Percentiles rank a stretch among this genome's conserved stretches.
These are phyloP conservation scores for Dryadomyces sulphureus DNA, from an alignment of 2,329 filamentous ascomycete genomes.

Conservation along the genomic window DNA sequence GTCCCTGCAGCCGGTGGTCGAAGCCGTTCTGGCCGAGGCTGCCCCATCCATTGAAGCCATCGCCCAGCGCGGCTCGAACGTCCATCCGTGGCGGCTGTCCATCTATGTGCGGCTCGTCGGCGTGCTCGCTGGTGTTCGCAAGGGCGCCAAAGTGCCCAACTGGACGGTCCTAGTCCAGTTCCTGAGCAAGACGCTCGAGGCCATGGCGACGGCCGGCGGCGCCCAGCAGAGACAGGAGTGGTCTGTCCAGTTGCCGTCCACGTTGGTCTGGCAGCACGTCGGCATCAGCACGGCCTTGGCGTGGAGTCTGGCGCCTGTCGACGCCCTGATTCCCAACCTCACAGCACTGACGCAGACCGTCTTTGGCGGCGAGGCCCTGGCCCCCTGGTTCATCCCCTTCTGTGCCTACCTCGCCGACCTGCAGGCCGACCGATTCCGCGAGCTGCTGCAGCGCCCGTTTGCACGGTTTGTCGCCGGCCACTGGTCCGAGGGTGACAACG, in stretches of 20 bases:
- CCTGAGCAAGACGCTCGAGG: slow-evolving; percentile 36
- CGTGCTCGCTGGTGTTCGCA: slow-evolving; percentile 62
- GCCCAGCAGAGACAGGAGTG: slow-evolving; percentile 11
- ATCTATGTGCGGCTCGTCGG: slow-evolving; percentile 48
- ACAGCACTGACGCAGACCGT: slow-evolving; percentile 44
- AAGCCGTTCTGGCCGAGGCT: slow-evolving; percentile 40
- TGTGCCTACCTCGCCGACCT: slow-evolving; percentile 69
- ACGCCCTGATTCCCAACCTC: slow-evolving; percentile 58
- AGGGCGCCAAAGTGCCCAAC: slow-evolving; percentile 53
- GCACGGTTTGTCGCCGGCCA: slow-evolving; percentile 67
- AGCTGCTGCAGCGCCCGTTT: slow-evolving; percentile 65
- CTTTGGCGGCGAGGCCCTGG: slow-evolving; percentile 50
- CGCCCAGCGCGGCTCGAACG: neutral
- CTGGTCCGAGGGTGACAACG: slow-evolving; percentile 52
- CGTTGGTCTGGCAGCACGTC: slow-evolving; percentile 40
- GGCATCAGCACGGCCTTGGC: slow-evolving; percentile 48
- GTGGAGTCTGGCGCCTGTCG: slow-evolving; percentile 64
- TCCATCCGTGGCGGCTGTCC: slow-evolving; percentile 26
- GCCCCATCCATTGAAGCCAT: slow-evolving; percentile 23
- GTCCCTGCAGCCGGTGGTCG: slow-evolving; percentile 55
- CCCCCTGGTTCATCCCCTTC: slow-evolving; percentile 67
- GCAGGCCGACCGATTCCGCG: slow-evolving; percentile 58
- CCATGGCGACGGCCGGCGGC: slow-evolving; percentile 16
- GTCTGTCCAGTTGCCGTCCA: slow-evolving; percentile 11
- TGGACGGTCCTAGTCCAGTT: slow-evolving; percentile 54